Evolutionary conservation across 2,329 filamentous ascomycete species (phyloP), one percentile per base, ranked within the genome.

Genomic region (Aspergillus candidus): DNA sequence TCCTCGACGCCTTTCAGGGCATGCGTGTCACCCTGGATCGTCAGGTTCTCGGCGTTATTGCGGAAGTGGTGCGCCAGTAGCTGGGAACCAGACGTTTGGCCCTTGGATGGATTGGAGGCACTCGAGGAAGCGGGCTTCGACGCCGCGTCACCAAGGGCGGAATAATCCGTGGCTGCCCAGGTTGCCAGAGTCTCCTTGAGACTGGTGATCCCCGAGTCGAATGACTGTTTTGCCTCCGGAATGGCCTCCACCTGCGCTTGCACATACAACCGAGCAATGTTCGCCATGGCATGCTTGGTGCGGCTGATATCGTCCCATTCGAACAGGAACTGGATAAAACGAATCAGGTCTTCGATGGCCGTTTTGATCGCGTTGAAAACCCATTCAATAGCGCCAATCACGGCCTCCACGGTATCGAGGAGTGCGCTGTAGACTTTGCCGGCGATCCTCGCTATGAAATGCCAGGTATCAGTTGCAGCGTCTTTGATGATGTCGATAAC

Each of bases 261-360:
- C 6, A 46, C 6, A 1, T n/a, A 49, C n/a, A 45, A 30, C 17
- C 40, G 47, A 8, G 37, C 13, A 6, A 47, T 12, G 15, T 53
- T 53, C 11, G 47, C 29, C 6, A 51, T 29, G 4, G 49, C 48
- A 32, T 46, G 12, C 32, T 53, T 49, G 32, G 41, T 46, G 2
- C 51, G 43, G 4, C 33, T n/a, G 30, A 53, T 51, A 15, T 53
- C 48, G 29, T 46, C 44, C 51, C 51, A 53, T 10, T 49, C 29
- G 22, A 53, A 51, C 0, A 53, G 35, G 10, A 50, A 43, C 31
- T 47, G 17, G 2, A 51, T 8, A 11, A 38, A 53, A 1, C 36
- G 32, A 11, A 53, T 32, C 1, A 53, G 4, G 6, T 43, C 39
- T 7, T 45, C n/a, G n/a, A 43, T 22, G 3, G 14, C 47, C 1